phyloP scores from a whole-genome alignment of 2,329 filamentous ascomycete species.

The Trichoderma sp. region DNA sequence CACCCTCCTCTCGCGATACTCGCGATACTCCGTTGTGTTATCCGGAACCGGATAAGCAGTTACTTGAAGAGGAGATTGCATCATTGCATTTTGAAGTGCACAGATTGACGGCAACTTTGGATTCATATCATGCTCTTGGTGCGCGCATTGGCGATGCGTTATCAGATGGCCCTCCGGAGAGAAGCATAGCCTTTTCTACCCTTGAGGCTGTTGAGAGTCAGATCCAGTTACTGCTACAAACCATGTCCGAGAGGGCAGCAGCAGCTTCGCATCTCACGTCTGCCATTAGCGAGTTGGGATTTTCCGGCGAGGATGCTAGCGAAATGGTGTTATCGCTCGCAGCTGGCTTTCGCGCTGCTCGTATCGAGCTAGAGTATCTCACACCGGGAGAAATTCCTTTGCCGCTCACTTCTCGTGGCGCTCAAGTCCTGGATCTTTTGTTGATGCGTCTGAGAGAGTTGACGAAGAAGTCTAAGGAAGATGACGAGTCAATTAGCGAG shows the following conservation, averaged over 20 bases:
- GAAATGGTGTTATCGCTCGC: conserved; percentile 50
- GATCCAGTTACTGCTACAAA: conserved; percentile 43
- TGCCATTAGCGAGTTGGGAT: conserved; percentile 51
- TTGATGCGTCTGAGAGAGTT: conserved; percentile 51
- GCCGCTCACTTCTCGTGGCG: conserved; percentile 52
- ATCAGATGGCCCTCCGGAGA: conserved; percentile 21
- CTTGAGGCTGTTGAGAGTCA: conserved; percentile 41
- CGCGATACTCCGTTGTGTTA: conserved; percentile 44
- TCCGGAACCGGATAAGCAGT: conserved; percentile 43
- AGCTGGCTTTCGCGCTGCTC: conserved; percentile 52
- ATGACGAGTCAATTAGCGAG: conserved; percentile 57
- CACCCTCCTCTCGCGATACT: conserved; percentile 34
- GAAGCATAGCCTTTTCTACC: conserved; percentile 18
- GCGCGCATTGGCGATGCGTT: conserved; percentile 39
- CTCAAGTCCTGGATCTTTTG: conserved; percentile 55
- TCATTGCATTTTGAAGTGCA: conserved; percentile 49
- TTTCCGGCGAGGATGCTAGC: conserved; percentile 46
- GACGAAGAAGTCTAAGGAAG: conserved; percentile 44
- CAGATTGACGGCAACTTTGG: conserved; percentile 48
- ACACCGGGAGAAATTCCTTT: conserved; percentile 57
- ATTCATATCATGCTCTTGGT: conserved; percentile 46
- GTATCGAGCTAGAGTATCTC: conserved; percentile 61
- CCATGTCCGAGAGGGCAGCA: conserved; percentile 49
- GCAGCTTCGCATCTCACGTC: conserved; percentile 45
- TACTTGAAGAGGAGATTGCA: conserved; percentile 46